Conservation (phyloP, 805 yeast species). For the Yamadazyma akitaensis region DNA sequence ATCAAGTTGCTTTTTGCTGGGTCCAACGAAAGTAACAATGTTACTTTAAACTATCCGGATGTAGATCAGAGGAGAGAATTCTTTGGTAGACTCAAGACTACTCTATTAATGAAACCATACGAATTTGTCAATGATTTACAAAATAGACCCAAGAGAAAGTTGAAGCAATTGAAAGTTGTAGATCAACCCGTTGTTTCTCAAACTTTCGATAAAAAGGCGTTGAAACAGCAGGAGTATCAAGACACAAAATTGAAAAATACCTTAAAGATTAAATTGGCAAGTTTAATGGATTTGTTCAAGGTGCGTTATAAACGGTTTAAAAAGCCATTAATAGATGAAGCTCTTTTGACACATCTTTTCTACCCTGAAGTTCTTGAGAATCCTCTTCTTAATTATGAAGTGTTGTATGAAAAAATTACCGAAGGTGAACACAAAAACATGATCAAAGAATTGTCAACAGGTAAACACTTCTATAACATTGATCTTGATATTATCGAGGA, state of each 20-base stretch:
- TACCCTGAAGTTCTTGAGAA: slow-evolving; percentile 50
- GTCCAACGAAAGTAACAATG: slow-evolving; percentile 40
- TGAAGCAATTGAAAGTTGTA: slow-evolving; percentile 38
- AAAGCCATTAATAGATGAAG: slow-evolving; percentile 86
- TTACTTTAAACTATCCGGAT: slow-evolving; percentile 44
- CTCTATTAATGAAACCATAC: slow-evolving; percentile 64
- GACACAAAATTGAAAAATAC: slow-evolving; percentile 84
- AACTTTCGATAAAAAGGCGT: slow-evolving; percentile 36
- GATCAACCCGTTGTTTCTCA: slow-evolving; percentile 11
- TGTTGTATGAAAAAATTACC: slow-evolving; percentile 44
- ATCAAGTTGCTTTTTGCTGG: slow-evolving; percentile 58
- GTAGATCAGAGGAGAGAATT: slow-evolving; percentile 49
- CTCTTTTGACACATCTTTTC: slow-evolving; percentile 68
- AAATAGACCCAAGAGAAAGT: slow-evolving; percentile 50
- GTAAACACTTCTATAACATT: slow-evolving; percentile 75
- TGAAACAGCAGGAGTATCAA: slow-evolving; percentile 51
- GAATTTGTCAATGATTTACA: slow-evolving; percentile 64
- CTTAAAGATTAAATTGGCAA: slow-evolving; percentile 79
- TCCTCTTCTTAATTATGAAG: slow-evolving; percentile 35
- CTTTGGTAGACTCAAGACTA: slow-evolving; percentile 51
- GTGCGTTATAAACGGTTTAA: slow-evolving; percentile 83
- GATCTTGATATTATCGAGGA: slow-evolving; percentile 93
- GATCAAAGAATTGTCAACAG: slow-evolving; percentile 79
- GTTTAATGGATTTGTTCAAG: slow-evolving; percentile 86
- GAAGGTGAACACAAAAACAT: slow-evolving; percentile 52